A percentile compares a stretch with the other conserved stretches of the same genome.
Conservation (phyloP, 2,329 filamentous ascomycete genomes). For the Conoideocrella luteorostrata region DNA sequence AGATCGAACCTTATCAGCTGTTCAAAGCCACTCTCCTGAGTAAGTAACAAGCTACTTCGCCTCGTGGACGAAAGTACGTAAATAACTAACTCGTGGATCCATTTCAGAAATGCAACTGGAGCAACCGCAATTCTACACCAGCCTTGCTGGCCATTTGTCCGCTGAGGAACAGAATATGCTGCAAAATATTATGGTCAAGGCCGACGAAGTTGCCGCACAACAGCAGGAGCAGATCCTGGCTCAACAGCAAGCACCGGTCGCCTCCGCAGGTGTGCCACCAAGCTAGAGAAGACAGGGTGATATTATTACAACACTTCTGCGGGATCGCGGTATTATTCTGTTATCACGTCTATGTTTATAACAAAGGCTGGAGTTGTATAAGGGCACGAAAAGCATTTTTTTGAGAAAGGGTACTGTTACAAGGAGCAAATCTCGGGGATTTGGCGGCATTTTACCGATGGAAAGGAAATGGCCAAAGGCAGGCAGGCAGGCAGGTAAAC, state of each 20-base stretch:
- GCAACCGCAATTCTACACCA: constrained; percentile 82
- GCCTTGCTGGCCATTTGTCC: constrained; percentile 69
- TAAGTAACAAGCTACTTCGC: constrained; percentile 42
- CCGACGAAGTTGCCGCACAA: constrained; percentile 34
- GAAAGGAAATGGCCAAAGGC: not conserved
- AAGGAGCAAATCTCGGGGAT: not conserved
- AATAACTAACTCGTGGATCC: not conserved
- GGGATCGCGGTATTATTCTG: not conserved
- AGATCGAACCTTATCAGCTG: constrained; percentile 86
- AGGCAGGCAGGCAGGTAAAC: too few species aligned
- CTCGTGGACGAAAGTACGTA: not conserved
- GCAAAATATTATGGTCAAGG: constrained; percentile 67
- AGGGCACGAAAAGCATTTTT: constrained; percentile 6
- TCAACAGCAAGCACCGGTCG: constrained; percentile 19
- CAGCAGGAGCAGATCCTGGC: constrained; percentile 21
- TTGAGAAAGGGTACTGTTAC: constrained; percentile 1
- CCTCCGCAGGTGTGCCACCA: constrained; percentile 1
- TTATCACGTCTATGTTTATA: constrained; percentile 1
- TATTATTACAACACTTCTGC: not conserved
- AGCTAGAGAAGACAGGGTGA: constrained; percentile 10
- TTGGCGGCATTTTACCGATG: not conserved
- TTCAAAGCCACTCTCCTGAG: constrained; percentile 79
- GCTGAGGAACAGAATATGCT: constrained; percentile 77
- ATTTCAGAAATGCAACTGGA: constrained; percentile 76
- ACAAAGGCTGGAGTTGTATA: not conserved